Conservation (phyloP, 305 asterid genomes). For the Fraxinus albicans region DNA sequence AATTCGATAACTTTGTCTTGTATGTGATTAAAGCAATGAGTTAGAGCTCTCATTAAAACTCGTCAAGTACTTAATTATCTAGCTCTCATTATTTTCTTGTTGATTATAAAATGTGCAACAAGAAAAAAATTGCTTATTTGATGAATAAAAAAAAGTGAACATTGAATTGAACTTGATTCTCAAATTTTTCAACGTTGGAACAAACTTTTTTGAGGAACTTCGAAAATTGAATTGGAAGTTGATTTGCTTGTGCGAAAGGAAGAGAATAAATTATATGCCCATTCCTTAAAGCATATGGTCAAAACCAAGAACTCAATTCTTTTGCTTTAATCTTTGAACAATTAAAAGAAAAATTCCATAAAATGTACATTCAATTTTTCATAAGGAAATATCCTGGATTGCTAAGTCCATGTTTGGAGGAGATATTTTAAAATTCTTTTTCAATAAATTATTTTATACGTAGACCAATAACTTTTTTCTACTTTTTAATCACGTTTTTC, state of each 20-base stretch:
- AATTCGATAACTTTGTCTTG: no score
- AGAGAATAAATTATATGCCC: not conserved
- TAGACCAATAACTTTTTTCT: no score
- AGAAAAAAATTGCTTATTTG: not conserved
- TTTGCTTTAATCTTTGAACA: constrained; percentile 7
- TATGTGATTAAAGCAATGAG: no score
- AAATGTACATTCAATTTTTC: not conserved
- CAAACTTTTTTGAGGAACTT: not conserved
- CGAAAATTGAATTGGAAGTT: not conserved
- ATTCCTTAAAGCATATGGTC: constrained; percentile 21
- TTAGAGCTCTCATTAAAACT: not conserved
- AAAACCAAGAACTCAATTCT: constrained; percentile 6
- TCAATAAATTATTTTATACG: no score
- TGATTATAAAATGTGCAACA: not conserved
- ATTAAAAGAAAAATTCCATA: not conserved
- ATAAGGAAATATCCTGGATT: not conserved
- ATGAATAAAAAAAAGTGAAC: not conserved
- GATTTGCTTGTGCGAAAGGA: not conserved
- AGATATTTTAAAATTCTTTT: no score
- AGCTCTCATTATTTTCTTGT: no score
- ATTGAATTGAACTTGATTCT: not conserved
- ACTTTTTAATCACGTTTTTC: no score
- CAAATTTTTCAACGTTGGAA: not conserved
- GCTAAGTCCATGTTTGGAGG: not conserved
- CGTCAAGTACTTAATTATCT: not conserved